phyloP scores from a whole-genome alignment of 2,329 filamentous ascomycete species.

The Epichloe coenophiala region DNA sequence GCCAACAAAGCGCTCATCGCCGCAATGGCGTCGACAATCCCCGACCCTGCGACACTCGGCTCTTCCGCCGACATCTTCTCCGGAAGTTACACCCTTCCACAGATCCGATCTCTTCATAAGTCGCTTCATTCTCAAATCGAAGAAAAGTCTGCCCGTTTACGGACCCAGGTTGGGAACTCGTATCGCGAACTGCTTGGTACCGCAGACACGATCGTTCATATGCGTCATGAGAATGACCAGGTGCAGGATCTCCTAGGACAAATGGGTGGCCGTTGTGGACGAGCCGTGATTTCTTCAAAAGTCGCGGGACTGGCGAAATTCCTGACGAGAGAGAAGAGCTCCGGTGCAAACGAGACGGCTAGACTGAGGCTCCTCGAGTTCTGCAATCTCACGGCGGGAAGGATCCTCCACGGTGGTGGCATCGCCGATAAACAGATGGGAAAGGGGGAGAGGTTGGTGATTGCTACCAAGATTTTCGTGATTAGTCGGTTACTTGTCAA shows the following conservation, averaged over 20 bases:
- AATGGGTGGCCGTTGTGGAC: slow-evolving; percentile 67
- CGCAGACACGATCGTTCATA: slow-evolving; percentile 83
- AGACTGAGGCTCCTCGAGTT: slow-evolving; percentile 36
- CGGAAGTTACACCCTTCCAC: slow-evolving; percentile 42
- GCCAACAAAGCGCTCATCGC: slow-evolving; percentile 2
- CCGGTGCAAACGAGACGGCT: slow-evolving; percentile 22
- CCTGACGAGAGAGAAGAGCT: slow-evolving; percentile 15
- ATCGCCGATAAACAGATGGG: slow-evolving; percentile 16
- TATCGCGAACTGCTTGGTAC: slow-evolving; percentile 88
- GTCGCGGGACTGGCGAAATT: slow-evolving; percentile 41
- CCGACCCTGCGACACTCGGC: slow-evolving; percentile 34
- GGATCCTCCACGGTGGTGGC: slow-evolving; percentile 31
- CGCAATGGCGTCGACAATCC: slow-evolving; percentile 22
- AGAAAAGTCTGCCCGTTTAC: slow-evolving; percentile 47
- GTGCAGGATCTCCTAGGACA: slow-evolving; percentile 58
- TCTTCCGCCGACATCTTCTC: slow-evolving; percentile 42
- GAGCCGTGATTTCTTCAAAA: slow-evolving; percentile 55
- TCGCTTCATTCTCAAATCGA: slow-evolving; percentile 44
- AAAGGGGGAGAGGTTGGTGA: slow-evolving; percentile 37
- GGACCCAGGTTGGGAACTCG: slow-evolving; percentile 49
- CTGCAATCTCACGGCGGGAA: slow-evolving; percentile 34
- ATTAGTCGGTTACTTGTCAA: slow-evolving; percentile 64
- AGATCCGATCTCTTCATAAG: slow-evolving; percentile 50
- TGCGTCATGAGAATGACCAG: slow-evolving; percentile 64
- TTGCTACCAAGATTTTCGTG: slow-evolving; percentile 60